Percentiles rank a stretch among this genome's conserved stretches.
These are phyloP conservation scores for Pseudoperonospora humuli DNA, from an alignment of 352 stramenopile genomes.

Conservation along the genomic window DNA sequence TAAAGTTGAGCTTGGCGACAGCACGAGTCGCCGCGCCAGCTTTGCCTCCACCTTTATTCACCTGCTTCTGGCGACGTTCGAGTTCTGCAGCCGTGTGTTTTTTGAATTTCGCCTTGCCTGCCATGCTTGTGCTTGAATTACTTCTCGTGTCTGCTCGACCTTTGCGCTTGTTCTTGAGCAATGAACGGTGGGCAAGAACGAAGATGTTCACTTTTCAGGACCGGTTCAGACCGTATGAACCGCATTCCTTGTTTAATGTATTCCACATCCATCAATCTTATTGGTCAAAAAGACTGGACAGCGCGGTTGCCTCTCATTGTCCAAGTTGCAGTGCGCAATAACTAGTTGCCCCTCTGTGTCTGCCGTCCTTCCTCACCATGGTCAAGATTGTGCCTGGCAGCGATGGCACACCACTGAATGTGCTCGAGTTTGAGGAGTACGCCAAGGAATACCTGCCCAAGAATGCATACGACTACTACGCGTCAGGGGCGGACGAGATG, in stretches of 20 bases:
- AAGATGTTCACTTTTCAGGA: conserved; percentile 12
- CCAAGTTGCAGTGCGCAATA: too few species aligned
- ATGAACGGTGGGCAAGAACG: not conserved
- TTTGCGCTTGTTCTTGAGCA: conserved; percentile 16
- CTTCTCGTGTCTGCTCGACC: not conserved
- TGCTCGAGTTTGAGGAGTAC: conserved; percentile 88
- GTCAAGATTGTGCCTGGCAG: conserved; percentile 69
- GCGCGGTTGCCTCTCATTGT: too few species aligned
- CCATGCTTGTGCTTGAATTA: conserved; percentile 28
- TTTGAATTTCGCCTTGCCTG: conserved; percentile 71
- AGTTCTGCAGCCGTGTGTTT: conserved; percentile 72
- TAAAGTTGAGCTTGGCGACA: conserved; percentile 57
- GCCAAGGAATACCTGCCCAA: conserved; percentile 86
- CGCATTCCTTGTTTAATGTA: too few species aligned
- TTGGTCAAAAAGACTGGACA: too few species aligned
- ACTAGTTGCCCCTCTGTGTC: too few species aligned
- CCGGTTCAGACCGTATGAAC: conserved; percentile 20
- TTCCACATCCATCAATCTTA: too few species aligned
- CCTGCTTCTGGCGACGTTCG: conserved; percentile 36
- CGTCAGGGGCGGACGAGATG: conserved; percentile 91
- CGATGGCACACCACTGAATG: conserved; percentile 72
- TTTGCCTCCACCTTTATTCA: conserved; percentile 54
- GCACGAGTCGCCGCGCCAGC: conserved; percentile 27
- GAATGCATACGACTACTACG: conserved; percentile 90
- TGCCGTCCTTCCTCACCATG: too few species aligned